Evolutionary conservation across 345 rosid genomes (phyloP).

Genomic region (Populus nigra): DNA sequence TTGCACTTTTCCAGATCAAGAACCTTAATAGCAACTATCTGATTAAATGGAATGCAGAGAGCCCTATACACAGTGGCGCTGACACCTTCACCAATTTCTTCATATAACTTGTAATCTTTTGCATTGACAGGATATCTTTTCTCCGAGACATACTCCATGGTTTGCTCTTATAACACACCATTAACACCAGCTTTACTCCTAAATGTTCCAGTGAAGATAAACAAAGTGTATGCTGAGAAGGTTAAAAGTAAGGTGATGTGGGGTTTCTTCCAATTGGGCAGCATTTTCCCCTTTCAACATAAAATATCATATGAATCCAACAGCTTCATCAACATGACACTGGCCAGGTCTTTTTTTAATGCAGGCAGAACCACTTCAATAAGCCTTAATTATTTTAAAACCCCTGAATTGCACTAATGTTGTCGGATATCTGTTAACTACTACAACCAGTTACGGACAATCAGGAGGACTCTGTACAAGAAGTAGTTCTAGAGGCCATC

Average conservation of each 20-base stretch:
- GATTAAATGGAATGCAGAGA: constrained; percentile 85
- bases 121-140: constrained; percentile 71
- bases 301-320: constrained; percentile 22
- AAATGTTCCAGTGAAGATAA: constrained; percentile 27
- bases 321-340: constrained; percentile 23
- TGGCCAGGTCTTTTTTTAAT: neutral
- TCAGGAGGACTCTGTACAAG: too few species aligned
- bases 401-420: neutral
- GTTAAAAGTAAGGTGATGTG: constrained; percentile 35
- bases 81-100: constrained; percentile 98
- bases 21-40: constrained; percentile 86
- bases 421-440: too few species aligned
- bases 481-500: too few species aligned
- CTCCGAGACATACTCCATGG: constrained; percentile 60
- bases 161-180: constrained; percentile 36
- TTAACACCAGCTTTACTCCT: constrained; percentile 38
- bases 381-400: neutral
- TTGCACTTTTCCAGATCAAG: constrained; percentile 97
- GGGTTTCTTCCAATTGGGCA: constrained; percentile 64
- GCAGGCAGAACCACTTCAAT: constrained; percentile 6
- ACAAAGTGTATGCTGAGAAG: constrained; percentile 25
- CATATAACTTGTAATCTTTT: constrained; percentile 74
- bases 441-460: too few species aligned
- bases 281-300: constrained; percentile 47
- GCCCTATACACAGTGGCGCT: constrained; percentile 89